Evolutionary conservation across 345 rosid species (phyloP), one percentile per base, ranked within the genome.

Genomic region (Excoecaria agallocha): DNA sequence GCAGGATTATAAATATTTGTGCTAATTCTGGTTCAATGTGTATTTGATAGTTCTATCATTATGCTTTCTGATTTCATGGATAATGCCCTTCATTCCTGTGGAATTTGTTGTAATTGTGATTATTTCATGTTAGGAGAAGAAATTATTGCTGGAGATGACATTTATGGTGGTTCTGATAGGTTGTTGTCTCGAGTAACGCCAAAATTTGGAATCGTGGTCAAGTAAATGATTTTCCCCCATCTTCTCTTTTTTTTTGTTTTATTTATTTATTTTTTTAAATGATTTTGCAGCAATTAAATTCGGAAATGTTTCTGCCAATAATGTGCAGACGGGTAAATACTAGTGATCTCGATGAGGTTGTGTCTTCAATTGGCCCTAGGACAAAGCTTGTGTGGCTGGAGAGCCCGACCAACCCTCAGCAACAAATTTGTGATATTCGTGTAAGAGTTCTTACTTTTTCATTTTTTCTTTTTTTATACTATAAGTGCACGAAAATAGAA

Each of bases 361-460:
- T 89, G 71, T 88, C 96, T 80, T 90, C 89, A 48, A 83, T 91
- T 84, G 85, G 93, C 67, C 90, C 97, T 39, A 62, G 3, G 57
- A 91, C 98, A 78, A 93, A 91, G 85, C 96, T 93, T 75, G 93
- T 93, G 67, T 91, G 96, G 97, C 76, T 93, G 70, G 97, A 91
- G 84, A 91, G 96, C 84, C 98, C 97, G 37, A 91, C 98, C 51
- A 93, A 91, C 51, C 98, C 97, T 52, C 87, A 91, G 48, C 93
- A 80, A 83, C 93, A 88, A 81, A 89, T 93, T 78, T 89, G 89
- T 72, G 98, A 89, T 82, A 91, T 91, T 74, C 89, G 85, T 48
- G 97, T 93, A 83, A 86, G 79, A 49, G 51, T 4, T 73, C 59
- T 45, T 72, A 5, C 46, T 76, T 69, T 12, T 69, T 12, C 61